These are phyloP conservation scores for Penicillium coffeae DNA, from an alignment of 495 filamentous ascomycete species.

Conservation along the genomic window DNA sequence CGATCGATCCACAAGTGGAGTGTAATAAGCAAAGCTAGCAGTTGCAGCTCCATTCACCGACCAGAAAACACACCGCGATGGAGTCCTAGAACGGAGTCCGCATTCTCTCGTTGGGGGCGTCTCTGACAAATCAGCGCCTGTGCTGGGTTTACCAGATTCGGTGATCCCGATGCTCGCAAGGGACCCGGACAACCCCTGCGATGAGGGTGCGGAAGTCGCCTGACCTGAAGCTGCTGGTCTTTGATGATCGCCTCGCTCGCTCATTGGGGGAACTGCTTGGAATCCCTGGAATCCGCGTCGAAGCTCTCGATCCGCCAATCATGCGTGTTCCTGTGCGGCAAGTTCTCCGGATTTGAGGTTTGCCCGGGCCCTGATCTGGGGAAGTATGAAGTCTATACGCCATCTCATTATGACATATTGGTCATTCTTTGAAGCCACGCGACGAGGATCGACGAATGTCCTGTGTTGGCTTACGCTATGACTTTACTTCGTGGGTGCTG, in stretches of 20 bases:
- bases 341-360: background rate
- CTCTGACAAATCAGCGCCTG: conserved; percentile 6
- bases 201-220: conserved; percentile 18
- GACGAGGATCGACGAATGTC: too few relatives aligned
- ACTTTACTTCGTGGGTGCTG: too few relatives aligned
- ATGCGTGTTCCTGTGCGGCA: conserved; percentile 1
- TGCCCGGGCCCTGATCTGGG: background rate
- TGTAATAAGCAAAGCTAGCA: background rate
- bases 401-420: too few relatives aligned
- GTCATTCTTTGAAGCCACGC: too few relatives aligned
- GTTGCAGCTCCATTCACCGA: conserved; percentile 8
- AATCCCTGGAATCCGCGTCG: conserved; percentile 14
- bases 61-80: background rate
- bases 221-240: conserved; percentile 18
- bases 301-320: conserved; percentile 10
- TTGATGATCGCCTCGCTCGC: conserved; percentile 8
- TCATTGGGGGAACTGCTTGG: conserved; percentile 16
- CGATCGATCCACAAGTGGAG: conserved; percentile 4
- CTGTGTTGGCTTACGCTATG: too few relatives aligned
- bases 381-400: too few relatives aligned
- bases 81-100: conserved; percentile 1
- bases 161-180: conserved; percentile 12
- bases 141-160: conserved; percentile 16
- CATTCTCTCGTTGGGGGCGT: too few relatives aligned
- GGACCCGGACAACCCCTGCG: background rate